Evolutionary conservation across 2,329 filamentous ascomycete genomes (phyloP).

Genomic region (Helotiales sp.): DNA sequence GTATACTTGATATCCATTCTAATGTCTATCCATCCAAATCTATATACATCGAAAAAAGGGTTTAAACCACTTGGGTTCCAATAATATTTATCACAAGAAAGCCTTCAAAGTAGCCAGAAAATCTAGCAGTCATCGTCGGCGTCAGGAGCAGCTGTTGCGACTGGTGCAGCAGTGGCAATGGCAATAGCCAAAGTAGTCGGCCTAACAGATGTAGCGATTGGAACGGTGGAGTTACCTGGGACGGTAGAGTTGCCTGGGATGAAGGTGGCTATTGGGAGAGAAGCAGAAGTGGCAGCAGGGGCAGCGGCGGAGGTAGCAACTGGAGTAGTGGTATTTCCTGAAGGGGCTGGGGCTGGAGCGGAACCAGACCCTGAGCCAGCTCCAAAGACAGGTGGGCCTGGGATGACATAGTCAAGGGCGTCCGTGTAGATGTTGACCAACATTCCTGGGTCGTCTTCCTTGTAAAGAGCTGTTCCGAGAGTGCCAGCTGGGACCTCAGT

Average conservation of each 20-base stretch:
- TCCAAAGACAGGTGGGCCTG: conserved; percentile 43
- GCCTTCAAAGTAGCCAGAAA: neutral
- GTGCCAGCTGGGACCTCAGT: conserved; percentile 45
- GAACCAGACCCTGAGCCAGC: conserved; percentile 5
- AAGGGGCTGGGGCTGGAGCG: too few species aligned
- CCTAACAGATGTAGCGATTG: conserved; percentile 31
- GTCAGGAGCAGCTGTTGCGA: conserved; percentile 20
- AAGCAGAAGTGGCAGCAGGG: neutral
- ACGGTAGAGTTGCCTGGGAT: conserved; percentile 14
- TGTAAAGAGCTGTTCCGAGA: conserved; percentile 48
- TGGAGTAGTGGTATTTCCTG: neutral
- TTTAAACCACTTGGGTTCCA: neutral
- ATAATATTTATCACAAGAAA: neutral
- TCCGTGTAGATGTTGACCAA: conserved; percentile 47
- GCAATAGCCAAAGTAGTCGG: neutral
- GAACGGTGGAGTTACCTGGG: conserved; percentile 17
- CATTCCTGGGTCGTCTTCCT: conserved; percentile 50
- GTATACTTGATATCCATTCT: neutral
- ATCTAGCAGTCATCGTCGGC: neutral
- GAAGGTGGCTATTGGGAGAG: neutral
- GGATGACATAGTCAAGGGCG: conserved; percentile 41
- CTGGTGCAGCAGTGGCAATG: conserved; percentile 18
- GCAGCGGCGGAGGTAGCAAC: conserved; percentile 7
- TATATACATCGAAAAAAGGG: neutral
- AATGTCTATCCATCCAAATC: neutral